A percentile compares a stretch with the other conserved stretches of the same genome.
Conservation (phyloP, 1,284 basidiomycete genomes). For the Ceratobasidium sp. region DNA sequence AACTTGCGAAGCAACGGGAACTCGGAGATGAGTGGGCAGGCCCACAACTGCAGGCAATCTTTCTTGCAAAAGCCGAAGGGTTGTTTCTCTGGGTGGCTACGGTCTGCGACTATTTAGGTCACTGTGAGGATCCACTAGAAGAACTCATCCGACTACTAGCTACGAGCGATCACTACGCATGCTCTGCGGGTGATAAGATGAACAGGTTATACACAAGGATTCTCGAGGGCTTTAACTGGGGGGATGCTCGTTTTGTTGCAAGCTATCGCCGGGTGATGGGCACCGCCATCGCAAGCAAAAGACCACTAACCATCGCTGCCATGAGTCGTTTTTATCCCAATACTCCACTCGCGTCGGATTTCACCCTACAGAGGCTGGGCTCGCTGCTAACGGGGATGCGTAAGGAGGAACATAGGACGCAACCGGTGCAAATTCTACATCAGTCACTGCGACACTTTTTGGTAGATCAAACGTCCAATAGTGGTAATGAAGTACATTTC, state of each 20-base stretch:
- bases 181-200: slow-evolving; percentile 50
- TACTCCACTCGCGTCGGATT: neutral
- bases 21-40: slow-evolving; percentile 49
- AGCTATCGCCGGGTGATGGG: slow-evolving; percentile 52
- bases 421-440: slow-evolving; percentile 10
- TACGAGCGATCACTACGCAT: no score
- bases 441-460: slow-evolving; percentile 32
- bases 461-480: neutral
- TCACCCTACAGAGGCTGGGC: slow-evolving; percentile 8
- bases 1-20: neutral
- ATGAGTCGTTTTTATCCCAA: neutral
- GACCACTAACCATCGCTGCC: slow-evolving; percentile 5
- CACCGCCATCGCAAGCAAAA: slow-evolving; percentile 49
- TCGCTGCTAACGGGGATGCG: slow-evolving; percentile 9
- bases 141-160: slow-evolving; percentile 47
- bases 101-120: slow-evolving; percentile 49
- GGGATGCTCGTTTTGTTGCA: slow-evolving; percentile 50
- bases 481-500: neutral
- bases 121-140: slow-evolving; percentile 44
- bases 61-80: slow-evolving; percentile 50
- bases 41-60: slow-evolving; percentile 23
- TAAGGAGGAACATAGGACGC: neutral
- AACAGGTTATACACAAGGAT: slow-evolving; percentile 51
- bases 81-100: slow-evolving; percentile 53
- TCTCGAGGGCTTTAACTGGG: slow-evolving; percentile 51